A percentile compares a stretch with the other conserved stretches of the same genome.
These are phyloP conservation scores for Hericium coralloides DNA, from an alignment of 768 basidiomycete genomes.

Conservation along the genomic window DNA sequence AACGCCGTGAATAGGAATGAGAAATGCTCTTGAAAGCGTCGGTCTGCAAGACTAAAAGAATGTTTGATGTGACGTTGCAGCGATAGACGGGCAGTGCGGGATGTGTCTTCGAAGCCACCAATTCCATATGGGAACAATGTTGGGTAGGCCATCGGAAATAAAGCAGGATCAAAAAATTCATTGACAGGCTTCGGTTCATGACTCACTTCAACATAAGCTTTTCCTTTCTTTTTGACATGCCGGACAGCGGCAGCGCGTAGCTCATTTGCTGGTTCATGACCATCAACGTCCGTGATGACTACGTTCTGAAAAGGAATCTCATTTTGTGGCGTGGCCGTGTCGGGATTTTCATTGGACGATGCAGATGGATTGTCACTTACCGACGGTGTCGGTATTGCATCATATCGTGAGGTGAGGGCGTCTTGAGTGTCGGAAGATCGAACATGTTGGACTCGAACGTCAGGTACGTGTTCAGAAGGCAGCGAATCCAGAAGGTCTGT, in stretches of 20 bases:
- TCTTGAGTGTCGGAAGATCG: background rate
- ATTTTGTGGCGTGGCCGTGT: too few species aligned
- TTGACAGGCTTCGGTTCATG: conserved; percentile 24
- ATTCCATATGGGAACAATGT: conserved; percentile 35
- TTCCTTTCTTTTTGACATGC: conserved; percentile 27
- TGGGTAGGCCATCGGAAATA: conserved; percentile 35
- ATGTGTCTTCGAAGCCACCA: conserved; percentile 31
- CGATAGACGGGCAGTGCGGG: conserved; percentile 13
- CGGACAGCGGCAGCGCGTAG: conserved; percentile 25
- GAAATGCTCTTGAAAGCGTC: conserved; percentile 29
- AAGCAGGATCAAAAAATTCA: conserved; percentile 27
- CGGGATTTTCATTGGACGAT: too few species aligned
- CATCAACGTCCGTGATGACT: conserved; percentile 25
- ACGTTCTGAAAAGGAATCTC: conserved; percentile 13
- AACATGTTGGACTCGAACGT: background rate
- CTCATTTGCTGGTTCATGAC: conserved; percentile 17
- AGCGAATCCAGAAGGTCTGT: conserved; percentile 2
- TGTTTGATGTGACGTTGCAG: conserved; percentile 28
- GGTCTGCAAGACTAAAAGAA: conserved; percentile 23
- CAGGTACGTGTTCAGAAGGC: background rate
- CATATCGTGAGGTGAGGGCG: background rate
- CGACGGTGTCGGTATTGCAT: too few species aligned
- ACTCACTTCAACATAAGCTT: conserved; percentile 22
- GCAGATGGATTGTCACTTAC: too few species aligned
- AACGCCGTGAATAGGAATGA: conserved; percentile 34